Percentiles rank a stretch among this genome's conserved stretches.
Evolutionary conservation across 345 rosid genomes (phyloP).

Genomic region (Carallia pectinifolia): DNA sequence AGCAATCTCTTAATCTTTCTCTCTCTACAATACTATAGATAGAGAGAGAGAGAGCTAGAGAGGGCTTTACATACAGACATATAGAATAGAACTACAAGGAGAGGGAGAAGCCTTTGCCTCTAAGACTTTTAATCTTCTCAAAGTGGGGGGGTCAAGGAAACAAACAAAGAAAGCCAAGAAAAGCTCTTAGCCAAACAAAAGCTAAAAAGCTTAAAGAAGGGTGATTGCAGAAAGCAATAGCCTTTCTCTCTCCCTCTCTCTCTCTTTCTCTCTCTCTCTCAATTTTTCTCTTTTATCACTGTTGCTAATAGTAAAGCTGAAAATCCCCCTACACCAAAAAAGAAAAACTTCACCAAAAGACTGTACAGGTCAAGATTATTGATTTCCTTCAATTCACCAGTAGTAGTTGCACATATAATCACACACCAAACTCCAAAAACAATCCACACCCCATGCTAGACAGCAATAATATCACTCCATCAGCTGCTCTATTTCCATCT

Average conservation of each 20-base stretch:
- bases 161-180: constrained; percentile 16
- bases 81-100: not conserved
- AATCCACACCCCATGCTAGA: constrained; percentile 36
- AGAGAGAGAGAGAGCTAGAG: not conserved
- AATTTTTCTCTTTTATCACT: not conserved
- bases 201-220: constrained; percentile 43
- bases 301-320: constrained; percentile 55
- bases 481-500: constrained; percentile 47
- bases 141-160: constrained; percentile 40
- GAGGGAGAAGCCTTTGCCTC: not conserved
- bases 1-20: constrained; percentile 1
- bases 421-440: not conserved
- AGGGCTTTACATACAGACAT: not conserved
- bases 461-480: constrained; percentile 29
- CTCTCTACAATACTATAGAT: not conserved
- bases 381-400: constrained; percentile 7
- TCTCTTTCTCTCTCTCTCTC: constrained; percentile 5
- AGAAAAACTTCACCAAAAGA: constrained; percentile 15
- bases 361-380: constrained; percentile 22
- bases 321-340: constrained; percentile 43
- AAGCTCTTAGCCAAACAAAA: constrained; percentile 13
- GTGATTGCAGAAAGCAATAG: constrained; percentile 67
- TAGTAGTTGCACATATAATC: constrained; percentile 13
- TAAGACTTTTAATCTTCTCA: constrained; percentile 16
- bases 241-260: constrained; percentile 33